These are phyloP conservation scores for Backusella parvicylindrica DNA, from an alignment of 192 early-diverging fungal genomes.

Conservation along the genomic window DNA sequence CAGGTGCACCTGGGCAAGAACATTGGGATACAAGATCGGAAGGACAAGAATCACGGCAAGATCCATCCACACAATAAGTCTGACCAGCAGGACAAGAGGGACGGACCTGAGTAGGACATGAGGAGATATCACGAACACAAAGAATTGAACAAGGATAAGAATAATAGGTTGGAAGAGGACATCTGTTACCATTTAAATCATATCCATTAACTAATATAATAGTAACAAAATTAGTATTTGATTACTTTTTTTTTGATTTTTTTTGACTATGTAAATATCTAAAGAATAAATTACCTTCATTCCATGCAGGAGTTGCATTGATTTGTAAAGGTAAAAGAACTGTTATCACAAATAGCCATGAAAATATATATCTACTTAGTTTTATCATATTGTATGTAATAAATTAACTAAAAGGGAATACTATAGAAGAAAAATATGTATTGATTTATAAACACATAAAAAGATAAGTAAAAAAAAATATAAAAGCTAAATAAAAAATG, in stretches of 20 bases:
- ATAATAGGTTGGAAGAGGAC: conserved; percentile 41
- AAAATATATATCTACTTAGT: neutral
- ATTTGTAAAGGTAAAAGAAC: neutral
- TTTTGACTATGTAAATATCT: neutral
- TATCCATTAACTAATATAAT: conserved; percentile 54
- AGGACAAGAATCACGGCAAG: conserved; percentile 41
- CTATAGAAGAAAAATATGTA: neutral
- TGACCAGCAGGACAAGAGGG: conserved; percentile 41
- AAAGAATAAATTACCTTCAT: conserved; percentile 29
- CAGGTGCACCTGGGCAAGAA: conserved; percentile 24
- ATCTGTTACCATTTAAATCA: conserved; percentile 37
- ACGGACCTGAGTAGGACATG: conserved; percentile 34
- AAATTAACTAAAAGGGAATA: neutral
- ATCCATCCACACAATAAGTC: conserved; percentile 47
- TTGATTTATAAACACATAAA: neutral
- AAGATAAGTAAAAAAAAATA: neutral
- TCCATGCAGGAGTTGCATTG: conserved; percentile 16
- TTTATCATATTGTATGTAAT: neutral
- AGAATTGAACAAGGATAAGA: conserved; percentile 45
- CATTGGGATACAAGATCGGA: conserved; percentile 26
- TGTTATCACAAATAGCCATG: neutral
- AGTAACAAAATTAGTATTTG: neutral
- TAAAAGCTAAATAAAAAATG: neutral
- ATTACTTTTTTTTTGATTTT: neutral
- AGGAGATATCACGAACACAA: conserved; percentile 42